Evolutionary conservation across 192 early-diverging fungal species (phyloP).

Genomic region (Backusella parvicylindrica): DNA sequence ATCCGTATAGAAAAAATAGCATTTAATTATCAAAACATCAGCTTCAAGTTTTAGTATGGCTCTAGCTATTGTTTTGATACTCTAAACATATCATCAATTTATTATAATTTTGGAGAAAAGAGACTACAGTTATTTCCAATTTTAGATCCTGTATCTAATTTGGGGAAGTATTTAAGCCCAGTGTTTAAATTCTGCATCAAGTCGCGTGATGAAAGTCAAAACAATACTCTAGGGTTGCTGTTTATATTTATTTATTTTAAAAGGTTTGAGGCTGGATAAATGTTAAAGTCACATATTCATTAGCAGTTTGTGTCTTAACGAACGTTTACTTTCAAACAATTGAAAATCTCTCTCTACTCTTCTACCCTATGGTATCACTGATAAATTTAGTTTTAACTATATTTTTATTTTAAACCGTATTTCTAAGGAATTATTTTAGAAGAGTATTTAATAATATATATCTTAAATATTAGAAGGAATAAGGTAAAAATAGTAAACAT

Average conservation of each 20-base stretch:
- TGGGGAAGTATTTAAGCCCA: not conserved
- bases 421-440: not conserved
- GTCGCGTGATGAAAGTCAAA: not conserved
- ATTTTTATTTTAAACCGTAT: too few species aligned
- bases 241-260: not conserved
- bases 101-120: not conserved
- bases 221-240: not conserved
- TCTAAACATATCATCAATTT: not conserved
- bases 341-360: not conserved
- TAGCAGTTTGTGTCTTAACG: not conserved
- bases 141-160: not conserved
- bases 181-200: not conserved
- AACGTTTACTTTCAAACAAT: not conserved
- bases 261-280: not conserved
- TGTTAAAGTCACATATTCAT: not conserved
- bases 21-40: not conserved
- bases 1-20: too few species aligned
- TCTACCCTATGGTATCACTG: not conserved
- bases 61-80: not conserved
- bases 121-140: not conserved
- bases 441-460: not conserved
- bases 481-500: not conserved
- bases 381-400: not conserved
- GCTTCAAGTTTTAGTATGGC: not conserved
- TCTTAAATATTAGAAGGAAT: not conserved